phyloP scores from a whole-genome alignment of 106 monocot species.

The Dioscorea zingiberensis region DNA sequence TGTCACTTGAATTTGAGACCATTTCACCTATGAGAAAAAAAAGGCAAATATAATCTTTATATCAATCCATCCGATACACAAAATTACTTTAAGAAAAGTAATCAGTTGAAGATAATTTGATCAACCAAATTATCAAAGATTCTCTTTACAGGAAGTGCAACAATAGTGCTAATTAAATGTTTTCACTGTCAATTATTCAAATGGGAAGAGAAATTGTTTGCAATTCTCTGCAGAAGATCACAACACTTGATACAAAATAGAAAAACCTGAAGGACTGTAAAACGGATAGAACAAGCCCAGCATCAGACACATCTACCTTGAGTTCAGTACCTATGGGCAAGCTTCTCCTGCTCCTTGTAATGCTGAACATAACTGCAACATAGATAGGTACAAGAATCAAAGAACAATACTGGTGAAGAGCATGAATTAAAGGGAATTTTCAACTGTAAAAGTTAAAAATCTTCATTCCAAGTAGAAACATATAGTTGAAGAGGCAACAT shows the following conservation, averaged over 20 bases:
- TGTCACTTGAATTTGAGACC: too few species aligned
- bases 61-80: too few species aligned
- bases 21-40: too few species aligned
- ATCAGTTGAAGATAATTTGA: too few species aligned
- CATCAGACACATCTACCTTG: not conserved
- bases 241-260: not conserved
- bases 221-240: not conserved
- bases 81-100: too few species aligned
- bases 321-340: conserved; percentile 26
- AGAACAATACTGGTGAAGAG: too few species aligned
- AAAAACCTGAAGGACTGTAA: not conserved
- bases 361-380: conserved; percentile 30
- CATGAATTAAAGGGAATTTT: too few species aligned
- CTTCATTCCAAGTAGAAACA: too few species aligned
- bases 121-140: too few species aligned
- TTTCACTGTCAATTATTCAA: not conserved
- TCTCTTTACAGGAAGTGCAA: not conserved
- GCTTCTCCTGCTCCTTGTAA: conserved; percentile 29
- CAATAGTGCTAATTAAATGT: not conserved
- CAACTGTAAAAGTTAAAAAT: too few species aligned
- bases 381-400: not conserved
- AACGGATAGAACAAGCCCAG: not conserved
- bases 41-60: too few species aligned
- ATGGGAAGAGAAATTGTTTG: not conserved
- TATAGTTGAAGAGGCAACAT: too few species aligned